Conservation (phyloP, 129 eudicot species). For the Centella asiatica region DNA sequence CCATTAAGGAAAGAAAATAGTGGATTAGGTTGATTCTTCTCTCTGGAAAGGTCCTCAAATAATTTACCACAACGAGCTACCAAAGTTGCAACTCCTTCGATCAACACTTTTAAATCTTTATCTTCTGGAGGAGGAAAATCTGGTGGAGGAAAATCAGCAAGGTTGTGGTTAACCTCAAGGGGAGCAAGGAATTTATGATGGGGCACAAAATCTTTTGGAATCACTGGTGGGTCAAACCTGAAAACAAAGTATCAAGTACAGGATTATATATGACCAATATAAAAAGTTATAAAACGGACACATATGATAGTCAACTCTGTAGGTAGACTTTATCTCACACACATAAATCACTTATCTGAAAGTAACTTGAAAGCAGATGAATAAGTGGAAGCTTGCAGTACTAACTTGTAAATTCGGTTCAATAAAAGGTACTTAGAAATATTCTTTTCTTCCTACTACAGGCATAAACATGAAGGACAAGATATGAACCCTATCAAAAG, state of each 20-base stretch:
- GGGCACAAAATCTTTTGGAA: conserved; percentile 81
- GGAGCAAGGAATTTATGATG: conserved; percentile 63
- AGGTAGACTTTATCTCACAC: too few relatives aligned
- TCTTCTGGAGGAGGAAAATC: conserved; percentile 84
- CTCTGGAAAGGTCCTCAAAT: conserved; percentile 89
- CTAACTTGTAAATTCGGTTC: too few relatives aligned
- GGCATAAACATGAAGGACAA: too few relatives aligned
- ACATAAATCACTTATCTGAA: too few relatives aligned
- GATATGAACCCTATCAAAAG: too few relatives aligned
- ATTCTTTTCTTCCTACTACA: too few relatives aligned
- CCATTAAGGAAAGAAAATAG: conserved; percentile 71
- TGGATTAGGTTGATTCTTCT: conserved; percentile 86
- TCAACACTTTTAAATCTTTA: conserved; percentile 57
- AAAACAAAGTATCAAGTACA: neutral
- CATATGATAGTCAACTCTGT: too few relatives aligned
- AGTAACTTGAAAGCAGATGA: too few relatives aligned
- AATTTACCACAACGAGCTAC: conserved; percentile 96
- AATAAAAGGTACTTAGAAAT: too few relatives aligned
- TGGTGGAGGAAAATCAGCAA: conserved; percentile 48
- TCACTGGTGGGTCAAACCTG: conserved; percentile 88
- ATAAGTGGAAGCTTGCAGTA: too few relatives aligned
- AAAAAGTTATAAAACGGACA: too few relatives aligned
- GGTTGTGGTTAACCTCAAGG: conserved; percentile 29
- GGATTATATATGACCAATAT: neutral
- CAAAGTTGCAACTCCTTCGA: conserved; percentile 86